Evolutionary conservation across 352 stramenopile species (phyloP).

Genomic region (Blastocystis sp.): DNA sequence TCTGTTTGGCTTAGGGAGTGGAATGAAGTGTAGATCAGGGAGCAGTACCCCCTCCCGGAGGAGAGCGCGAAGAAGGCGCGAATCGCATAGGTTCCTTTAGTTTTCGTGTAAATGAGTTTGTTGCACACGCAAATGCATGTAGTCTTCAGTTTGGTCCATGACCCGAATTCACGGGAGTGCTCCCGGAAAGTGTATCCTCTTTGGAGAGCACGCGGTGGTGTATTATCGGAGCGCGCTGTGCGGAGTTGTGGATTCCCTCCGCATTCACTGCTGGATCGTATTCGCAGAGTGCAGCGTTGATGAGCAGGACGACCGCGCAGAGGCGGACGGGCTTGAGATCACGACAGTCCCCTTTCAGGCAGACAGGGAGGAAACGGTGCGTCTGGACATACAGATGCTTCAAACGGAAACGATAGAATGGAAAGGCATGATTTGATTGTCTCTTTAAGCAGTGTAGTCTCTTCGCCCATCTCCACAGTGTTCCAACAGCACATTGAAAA

Average conservation of each 20-base stretch:
- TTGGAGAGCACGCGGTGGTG: constrained; percentile 84
- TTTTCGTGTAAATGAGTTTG: background rate
- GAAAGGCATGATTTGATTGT: background rate
- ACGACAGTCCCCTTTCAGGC: background rate
- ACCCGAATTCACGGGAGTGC: constrained; percentile 69
- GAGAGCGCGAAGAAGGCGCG: background rate
- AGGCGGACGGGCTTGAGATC: background rate
- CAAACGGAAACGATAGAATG: background rate
- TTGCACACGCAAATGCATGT: background rate
- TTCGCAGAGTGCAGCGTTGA: background rate
- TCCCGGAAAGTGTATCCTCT: constrained; percentile 83
- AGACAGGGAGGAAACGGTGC: background rate
- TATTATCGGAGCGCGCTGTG: constrained; percentile 73
- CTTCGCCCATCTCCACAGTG: background rate
- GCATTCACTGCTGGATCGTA: constrained; percentile 31
- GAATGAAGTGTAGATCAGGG: background rate
- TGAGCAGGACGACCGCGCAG: background rate
- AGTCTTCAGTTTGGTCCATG: too few relatives aligned
- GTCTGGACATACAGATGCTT: background rate
- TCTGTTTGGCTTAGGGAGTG: background rate
- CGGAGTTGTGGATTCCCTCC: constrained; percentile 1
- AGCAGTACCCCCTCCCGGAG: background rate
- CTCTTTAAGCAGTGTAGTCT: background rate
- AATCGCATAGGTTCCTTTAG: background rate
- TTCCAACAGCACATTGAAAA: too few relatives aligned